Percentiles rank a stretch among this genome's conserved stretches.
These are phyloP conservation scores for Shiraia bambusicola DNA, from an alignment of 2,329 filamentous ascomycete genomes.

Conservation along the genomic window DNA sequence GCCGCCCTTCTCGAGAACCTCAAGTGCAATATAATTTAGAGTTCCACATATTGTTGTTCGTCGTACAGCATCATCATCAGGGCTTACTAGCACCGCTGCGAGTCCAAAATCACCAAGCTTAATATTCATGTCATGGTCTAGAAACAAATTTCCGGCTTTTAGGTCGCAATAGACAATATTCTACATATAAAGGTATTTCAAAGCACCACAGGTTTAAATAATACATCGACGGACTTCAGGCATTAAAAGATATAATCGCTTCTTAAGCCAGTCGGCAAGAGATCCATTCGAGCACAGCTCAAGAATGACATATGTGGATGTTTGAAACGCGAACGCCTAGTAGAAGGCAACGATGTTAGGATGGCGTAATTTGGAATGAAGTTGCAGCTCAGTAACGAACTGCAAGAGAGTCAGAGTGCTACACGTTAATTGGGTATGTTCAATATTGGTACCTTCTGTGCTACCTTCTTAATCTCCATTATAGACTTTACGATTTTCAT, in stretches of 20 bases:
- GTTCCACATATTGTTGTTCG: conserved; percentile 95
- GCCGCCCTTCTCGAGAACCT: conserved; percentile 91
- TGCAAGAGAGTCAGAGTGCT: conserved; percentile 36
- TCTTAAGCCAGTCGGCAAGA: conserved; percentile 96
- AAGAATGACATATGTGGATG: conserved; percentile 88
- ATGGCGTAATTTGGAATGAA: conserved; percentile 96
- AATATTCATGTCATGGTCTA: conserved; percentile 93
- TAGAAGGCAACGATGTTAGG: conserved; percentile 95
- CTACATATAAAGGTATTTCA: conserved; percentile 95
- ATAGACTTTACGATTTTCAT: conserved; percentile 5
- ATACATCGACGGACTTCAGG: conserved; percentile 93
- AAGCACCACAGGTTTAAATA: conserved; percentile 91
- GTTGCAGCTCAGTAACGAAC: conserved; percentile 85
- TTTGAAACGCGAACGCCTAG: conserved; percentile 86
- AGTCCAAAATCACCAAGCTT: conserved; percentile 98
- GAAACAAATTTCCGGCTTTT: conserved; percentile 97
- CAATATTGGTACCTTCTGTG: conserved; percentile 2
- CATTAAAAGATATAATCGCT: conserved; percentile 84
- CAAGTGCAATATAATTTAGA: conserved; percentile 96
- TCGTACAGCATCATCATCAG: conserved; percentile 75
- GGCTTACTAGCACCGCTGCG: conserved; percentile 85
- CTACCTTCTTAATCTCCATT: conserved; percentile 4
- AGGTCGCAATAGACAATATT: conserved; percentile 96
- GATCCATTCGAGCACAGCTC: conserved; percentile 95
- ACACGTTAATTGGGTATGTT: neutral